Evolutionary conservation across 208 protist genomes (phyloP), one percentile per base, ranked within the genome.

Genomic region (Phytomonas sp.): DNA sequence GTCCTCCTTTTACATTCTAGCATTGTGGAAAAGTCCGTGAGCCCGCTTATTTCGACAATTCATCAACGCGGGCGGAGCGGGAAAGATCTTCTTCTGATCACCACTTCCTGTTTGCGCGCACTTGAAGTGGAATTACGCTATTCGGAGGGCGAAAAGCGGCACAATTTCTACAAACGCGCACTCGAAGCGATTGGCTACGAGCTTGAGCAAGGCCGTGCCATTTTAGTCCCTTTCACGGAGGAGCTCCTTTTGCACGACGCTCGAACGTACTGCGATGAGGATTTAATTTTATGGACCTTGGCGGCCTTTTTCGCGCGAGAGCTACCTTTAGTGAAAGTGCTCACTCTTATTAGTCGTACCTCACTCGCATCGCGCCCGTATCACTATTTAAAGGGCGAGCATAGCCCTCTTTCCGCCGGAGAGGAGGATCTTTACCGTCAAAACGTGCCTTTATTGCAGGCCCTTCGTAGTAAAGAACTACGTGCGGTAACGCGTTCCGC

Each of bases 231-330:
- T 0, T 63, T 84, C 34, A 83, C 76, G 19, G 91, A 96, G 67
- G 88, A 96, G 70, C 71, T 96, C 14, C 78, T 67, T 11, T 61
- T 96, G 60, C 88, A 94, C 71, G 91, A 96, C 74, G 91, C 86
- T 1, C 85, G 86, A 1, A 74, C 76, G 12, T 93, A 92, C 75
- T 93, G 87, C 70, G 87, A 94, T 63, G 91, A 96, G 68, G 91
- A 96, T 72, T 70, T 96, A 23, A 88, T 96, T 78, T 75, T 94
- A 42, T 96, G 91, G 88, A 92, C 84, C 1, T 37, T 96, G 30
- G 88, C 88, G 26, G 91, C 88, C 19, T 90, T 84, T 70, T 80
- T 92, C 29, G 85, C 88, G 0, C 82, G 88, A 6, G 88, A 94
- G 75, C 36, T 93, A 30, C 91, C 91, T 6, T 60, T 94, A 23